Conservation (phyloP, 2,329 filamentous ascomycete genomes). For the Hawksworthiomyces lignivorus region DNA sequence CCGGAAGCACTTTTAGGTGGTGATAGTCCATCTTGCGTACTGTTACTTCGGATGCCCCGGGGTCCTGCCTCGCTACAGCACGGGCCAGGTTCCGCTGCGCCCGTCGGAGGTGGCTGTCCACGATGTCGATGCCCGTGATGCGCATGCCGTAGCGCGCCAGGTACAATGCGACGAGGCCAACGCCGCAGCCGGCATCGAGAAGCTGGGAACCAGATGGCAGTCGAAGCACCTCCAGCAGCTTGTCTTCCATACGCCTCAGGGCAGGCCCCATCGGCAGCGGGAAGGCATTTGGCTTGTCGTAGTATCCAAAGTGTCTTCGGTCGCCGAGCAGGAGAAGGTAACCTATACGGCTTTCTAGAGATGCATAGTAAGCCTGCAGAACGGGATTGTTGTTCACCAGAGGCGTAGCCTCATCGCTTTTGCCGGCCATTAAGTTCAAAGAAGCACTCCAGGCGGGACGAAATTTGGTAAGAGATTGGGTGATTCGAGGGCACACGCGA, state of each 20-base stretch:
- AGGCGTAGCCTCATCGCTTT: constrained; percentile 3
- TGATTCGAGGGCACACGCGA: no score
- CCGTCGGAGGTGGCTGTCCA: constrained; percentile 37
- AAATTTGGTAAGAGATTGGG: no score
- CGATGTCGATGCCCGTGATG: constrained; percentile 41
- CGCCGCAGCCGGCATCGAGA: constrained; percentile 45
- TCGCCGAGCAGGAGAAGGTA: constrained; percentile 36
- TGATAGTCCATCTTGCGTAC: constrained; percentile 43
- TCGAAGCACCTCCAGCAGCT: constrained; percentile 30
- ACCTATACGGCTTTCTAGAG: constrained; percentile 36
- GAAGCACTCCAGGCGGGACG: no score
- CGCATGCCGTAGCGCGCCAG: constrained; percentile 34
- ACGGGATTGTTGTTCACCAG: constrained; percentile 30
- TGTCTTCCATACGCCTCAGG: constrained; percentile 42
- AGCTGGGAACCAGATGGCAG: constrained; percentile 33
- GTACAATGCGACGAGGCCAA: constrained; percentile 40
- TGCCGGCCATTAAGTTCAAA: neutral
- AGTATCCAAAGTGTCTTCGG: constrained; percentile 44
- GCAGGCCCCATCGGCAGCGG: constrained; percentile 38
- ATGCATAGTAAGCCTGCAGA: constrained; percentile 37
- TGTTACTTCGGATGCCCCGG: constrained; percentile 25
- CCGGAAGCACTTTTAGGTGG: constrained; percentile 32
- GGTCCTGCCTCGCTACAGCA: constrained; percentile 16
- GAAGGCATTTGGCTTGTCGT: constrained; percentile 35
- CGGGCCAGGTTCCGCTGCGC: constrained; percentile 32